Conservation (phyloP, 2,329 filamentous ascomycete genomes). For the Daldinia eschscholtzii region DNA sequence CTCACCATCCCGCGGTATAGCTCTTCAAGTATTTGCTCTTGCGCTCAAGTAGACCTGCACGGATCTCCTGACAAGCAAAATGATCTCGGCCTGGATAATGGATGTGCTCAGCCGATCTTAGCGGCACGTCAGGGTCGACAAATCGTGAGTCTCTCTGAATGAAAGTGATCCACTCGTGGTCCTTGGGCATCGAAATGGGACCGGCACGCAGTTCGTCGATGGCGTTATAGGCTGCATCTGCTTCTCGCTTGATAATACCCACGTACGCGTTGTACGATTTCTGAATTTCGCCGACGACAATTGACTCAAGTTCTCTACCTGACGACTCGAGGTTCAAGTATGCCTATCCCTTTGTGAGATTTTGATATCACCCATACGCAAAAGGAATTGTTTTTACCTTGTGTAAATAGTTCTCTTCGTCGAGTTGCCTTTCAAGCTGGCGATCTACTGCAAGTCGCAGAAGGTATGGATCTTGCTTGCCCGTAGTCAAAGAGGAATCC, state of each 20-base stretch:
- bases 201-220: slow-evolving; percentile 86
- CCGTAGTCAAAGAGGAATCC: slow-evolving; percentile 79
- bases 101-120: slow-evolving; percentile 84
- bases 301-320: slow-evolving; percentile 93
- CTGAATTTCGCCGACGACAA: slow-evolving; percentile 96
- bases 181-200: slow-evolving; percentile 92
- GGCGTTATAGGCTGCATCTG: slow-evolving; percentile 81
- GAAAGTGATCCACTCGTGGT: slow-evolving; percentile 90
- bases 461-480: slow-evolving; percentile 93
- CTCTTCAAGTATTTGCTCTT: slow-evolving; percentile 99
- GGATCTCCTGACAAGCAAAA: slow-evolving; percentile 83
- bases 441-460: slow-evolving; percentile 87
- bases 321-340: slow-evolving; percentile 95
- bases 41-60: slow-evolving; percentile 90
- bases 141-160: slow-evolving; percentile 86
- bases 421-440: slow-evolving; percentile 90
- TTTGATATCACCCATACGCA: slow-evolving; percentile 7
- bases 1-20: slow-evolving; percentile 93
- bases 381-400: slow-evolving; percentile 70
- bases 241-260: slow-evolving; percentile 90
- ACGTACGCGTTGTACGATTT: slow-evolving; percentile 97
- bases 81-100: slow-evolving; percentile 92
- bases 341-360: slow-evolving; percentile 67
- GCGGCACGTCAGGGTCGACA: slow-evolving; percentile 83
- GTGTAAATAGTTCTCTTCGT: slow-evolving; percentile 97